Evolutionary conservation across 1,139 yeast genomes (phyloP).

Genomic region (Pichia sp.): DNA sequence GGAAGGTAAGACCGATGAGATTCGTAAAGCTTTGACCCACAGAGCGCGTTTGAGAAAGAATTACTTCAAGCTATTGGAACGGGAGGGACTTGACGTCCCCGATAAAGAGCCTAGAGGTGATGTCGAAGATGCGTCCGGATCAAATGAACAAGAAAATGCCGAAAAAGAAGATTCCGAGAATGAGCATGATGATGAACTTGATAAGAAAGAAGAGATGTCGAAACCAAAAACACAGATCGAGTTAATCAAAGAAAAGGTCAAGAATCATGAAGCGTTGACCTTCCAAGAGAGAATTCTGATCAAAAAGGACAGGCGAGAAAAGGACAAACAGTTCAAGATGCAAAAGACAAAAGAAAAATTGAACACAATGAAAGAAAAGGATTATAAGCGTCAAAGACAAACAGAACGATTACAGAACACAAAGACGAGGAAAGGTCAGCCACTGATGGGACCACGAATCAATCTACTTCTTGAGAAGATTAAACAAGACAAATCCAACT

Average conservation of each 20-base stretch:
- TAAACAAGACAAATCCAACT: conserved; percentile 34
- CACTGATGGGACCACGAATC: conserved; percentile 85
- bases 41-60: conserved; percentile 78
- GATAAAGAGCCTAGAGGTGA: conserved; percentile 15
- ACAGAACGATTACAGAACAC: conserved; percentile 42
- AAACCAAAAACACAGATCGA: conserved; percentile 7
- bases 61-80: conserved; percentile 72
- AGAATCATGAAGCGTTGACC: conserved; percentile 17
- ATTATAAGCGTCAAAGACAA: conserved; percentile 19
- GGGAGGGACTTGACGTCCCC: conserved; percentile 53
- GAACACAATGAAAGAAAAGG: conserved; percentile 19
- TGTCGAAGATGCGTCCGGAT: neutral
- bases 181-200: conserved; percentile 13
- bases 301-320: conserved; percentile 25
- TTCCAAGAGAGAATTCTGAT: conserved; percentile 29
- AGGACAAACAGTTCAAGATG: conserved; percentile 24
- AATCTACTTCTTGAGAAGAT: conserved; percentile 74
- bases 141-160: conserved; percentile 5
- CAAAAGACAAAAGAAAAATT: conserved; percentile 21
- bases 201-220: conserved; percentile 21
- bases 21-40: conserved; percentile 69
- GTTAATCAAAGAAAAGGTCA: conserved; percentile 15
- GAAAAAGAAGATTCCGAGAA: conserved; percentile 21
- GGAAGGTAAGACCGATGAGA: conserved; percentile 38
- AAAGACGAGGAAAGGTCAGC: conserved; percentile 74